Evolutionary conservation across 108 stramenopile genomes (phyloP).

Genomic region (Skeletonema potamos): DNA sequence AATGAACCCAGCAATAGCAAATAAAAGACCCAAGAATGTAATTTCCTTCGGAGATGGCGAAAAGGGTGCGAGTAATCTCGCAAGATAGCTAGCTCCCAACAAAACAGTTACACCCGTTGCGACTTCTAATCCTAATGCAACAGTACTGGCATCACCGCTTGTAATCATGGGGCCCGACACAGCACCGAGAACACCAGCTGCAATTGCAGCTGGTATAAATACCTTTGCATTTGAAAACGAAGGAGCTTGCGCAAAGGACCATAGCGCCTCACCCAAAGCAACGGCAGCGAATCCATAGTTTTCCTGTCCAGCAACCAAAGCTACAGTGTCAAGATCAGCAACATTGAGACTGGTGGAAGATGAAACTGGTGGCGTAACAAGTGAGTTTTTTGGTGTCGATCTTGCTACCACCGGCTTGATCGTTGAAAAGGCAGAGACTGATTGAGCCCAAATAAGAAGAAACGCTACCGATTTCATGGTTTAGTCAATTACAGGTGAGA

Average conservation of each 20-base stretch:
- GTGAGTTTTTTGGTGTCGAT: too few species aligned
- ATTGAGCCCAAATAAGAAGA: neutral
- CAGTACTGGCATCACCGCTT: conserved; percentile 62
- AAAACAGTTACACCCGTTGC: conserved; percentile 65
- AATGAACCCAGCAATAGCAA: conserved; percentile 85
- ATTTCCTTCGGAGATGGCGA: conserved; percentile 86
- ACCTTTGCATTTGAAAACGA: conserved; percentile 73
- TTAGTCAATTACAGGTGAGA: too few species aligned
- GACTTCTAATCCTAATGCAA: conserved; percentile 71
- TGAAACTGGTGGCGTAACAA: neutral
- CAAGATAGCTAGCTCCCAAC: conserved; percentile 71
- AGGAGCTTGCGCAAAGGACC: conserved; percentile 80
- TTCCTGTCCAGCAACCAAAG: conserved; percentile 86
- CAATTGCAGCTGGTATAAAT: conserved; percentile 65
- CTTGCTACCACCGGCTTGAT: neutral
- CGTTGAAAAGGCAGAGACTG: neutral
- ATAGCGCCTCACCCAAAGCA: conserved; percentile 75
- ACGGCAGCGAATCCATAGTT: conserved; percentile 85
- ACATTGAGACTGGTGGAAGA: conserved; percentile 12
- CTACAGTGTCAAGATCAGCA: conserved; percentile 54
- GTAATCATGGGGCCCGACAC: conserved; percentile 85
- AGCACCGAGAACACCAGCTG: conserved; percentile 60
- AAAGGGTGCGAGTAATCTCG: conserved; percentile 63
- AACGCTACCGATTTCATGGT: neutral
- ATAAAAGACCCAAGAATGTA: conserved; percentile 74